Evolutionary conservation across 495 filamentous ascomycete species (phyloP), one percentile per base, ranked within the genome.

Genomic region (Hyaloscypha finlandica): DNA sequence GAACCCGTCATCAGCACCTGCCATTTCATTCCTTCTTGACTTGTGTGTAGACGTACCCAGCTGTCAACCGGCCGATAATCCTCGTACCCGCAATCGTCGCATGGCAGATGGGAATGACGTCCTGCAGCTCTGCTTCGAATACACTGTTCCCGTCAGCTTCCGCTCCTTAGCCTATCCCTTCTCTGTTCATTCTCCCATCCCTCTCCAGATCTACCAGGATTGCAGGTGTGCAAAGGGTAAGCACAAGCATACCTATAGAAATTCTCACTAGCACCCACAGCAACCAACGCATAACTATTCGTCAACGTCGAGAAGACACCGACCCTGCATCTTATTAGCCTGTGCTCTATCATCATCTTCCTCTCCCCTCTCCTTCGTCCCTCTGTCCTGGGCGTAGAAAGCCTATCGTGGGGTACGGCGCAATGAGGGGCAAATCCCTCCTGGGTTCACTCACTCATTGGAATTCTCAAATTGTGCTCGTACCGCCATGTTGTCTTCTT

Each of bases 61-160:
- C 92, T 64, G 96, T 97, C 81, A 99, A 84, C 74, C 94, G 88
- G 54, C 95, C 95, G 74, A 99, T 89, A 77, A 99, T 98, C 67
- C 94, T 84, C 39, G 94, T 99, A 65, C 95, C 96, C 33, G 93
- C 93, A 75, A 99, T 98, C n/a, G 94, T 97, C 62, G 92, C 92
- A 75, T 94, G 91, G 80, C 93, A 97, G 80, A 98, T 97, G 68
- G 95, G 95, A 63, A 99, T 96, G 64, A 97, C 90, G 81, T 98
- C 96, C 83, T 95, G 92, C 39, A 99, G 83, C 81, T 99, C 95
- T 64, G 95, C 88, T 82, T 99, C 96, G 83, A 99, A 99, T 71
- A 98, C 84, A 83, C 83, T 85, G 51, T 65, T 20, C 5, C 1
- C 48, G 45, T 72, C 59, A 72, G 67, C 31, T 1, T 66, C 11